Percentiles rank a stretch among this genome's conserved stretches.
Evolutionary conservation across 2,329 filamentous ascomycete genomes (phyloP).

Genomic region (Fusarium sterilihyphosum): DNA sequence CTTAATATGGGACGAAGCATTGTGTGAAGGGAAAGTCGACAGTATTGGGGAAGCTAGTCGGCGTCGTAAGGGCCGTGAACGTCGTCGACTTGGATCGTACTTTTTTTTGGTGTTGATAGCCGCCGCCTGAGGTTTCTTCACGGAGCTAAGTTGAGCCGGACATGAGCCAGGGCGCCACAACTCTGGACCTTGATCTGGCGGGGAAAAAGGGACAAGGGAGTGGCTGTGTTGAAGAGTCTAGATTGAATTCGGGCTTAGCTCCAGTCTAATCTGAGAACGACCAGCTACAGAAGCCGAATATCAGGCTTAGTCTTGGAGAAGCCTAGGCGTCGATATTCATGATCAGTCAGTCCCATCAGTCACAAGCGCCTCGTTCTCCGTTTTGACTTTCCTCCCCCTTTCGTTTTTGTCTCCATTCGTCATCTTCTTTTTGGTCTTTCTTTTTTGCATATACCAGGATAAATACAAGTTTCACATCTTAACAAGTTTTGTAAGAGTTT

Average conservation of each 20-base stretch:
- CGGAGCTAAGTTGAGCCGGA: slow-evolving; percentile 37
- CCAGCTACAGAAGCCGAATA: neutral
- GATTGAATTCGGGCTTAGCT: slow-evolving; percentile 7
- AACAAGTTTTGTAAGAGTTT: slow-evolving; percentile 3
- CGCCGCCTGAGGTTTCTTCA: slow-evolving; percentile 29
- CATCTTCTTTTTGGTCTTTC: slow-evolving; percentile 7
- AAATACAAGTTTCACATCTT: slow-evolving; percentile 3
- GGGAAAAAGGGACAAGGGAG: neutral
- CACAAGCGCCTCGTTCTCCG: slow-evolving; percentile 25
- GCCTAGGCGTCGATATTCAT: slow-evolving; percentile 9
- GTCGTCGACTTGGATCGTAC: slow-evolving; percentile 22
- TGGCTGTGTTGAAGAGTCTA: slow-evolving; percentile 18
- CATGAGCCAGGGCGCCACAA: slow-evolving; percentile 8
- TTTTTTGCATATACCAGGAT: neutral
- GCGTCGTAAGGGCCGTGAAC: slow-evolving; percentile 14
- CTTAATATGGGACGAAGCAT: slow-evolving; percentile 67
- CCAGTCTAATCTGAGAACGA: slow-evolving; percentile 11
- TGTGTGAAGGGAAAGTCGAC: slow-evolving; percentile 4
- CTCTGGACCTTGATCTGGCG: neutral
- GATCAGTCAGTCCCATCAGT: slow-evolving; percentile 30
- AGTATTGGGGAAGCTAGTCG: slow-evolving; percentile 9
- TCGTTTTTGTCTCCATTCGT: neutral
- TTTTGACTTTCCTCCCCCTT: slow-evolving; percentile 3
- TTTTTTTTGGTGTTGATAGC: slow-evolving; percentile 36
- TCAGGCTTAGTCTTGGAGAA: neutral